A percentile compares a stretch with the other conserved stretches of the same genome.
These are phyloP conservation scores for Botrytis cinerea DNA, from an alignment of 2,329 filamentous ascomycete genomes.

Conservation along the genomic window DNA sequence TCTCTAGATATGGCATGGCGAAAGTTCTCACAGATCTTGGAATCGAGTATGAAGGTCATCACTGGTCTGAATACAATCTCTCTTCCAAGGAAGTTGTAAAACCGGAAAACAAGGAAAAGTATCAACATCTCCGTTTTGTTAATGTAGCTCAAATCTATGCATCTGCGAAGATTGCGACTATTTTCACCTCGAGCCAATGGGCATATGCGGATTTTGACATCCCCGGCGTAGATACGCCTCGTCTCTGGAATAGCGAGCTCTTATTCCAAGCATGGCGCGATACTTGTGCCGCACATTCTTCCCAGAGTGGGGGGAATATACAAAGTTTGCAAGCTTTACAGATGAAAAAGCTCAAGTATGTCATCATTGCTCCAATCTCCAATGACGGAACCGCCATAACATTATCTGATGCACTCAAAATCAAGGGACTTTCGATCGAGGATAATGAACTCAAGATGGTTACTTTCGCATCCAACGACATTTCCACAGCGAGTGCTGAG, in stretches of 20 bases:
- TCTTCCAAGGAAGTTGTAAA: not conserved
- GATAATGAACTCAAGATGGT: not conserved
- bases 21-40: not conserved
- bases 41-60: not conserved
- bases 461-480: not conserved
- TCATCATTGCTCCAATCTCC: not conserved
- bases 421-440: not conserved
- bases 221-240: not conserved
- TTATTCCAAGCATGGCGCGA: not conserved
- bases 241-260: conserved; percentile 5
- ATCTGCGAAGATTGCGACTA: not conserved
- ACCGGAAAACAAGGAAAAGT: not conserved
- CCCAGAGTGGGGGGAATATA: not conserved
- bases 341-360: not conserved
- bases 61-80: not conserved
- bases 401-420: not conserved
- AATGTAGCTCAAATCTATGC: not conserved
- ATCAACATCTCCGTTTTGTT: not conserved
- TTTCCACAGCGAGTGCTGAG: not conserved
- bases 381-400: not conserved
- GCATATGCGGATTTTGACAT: not conserved
- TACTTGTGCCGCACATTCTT: not conserved
- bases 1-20: not conserved
- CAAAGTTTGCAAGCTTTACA: not conserved
- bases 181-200: not conserved